Conservation (phyloP, 2,329 filamentous ascomycete species). For the Colletotrichum graminicola region DNA sequence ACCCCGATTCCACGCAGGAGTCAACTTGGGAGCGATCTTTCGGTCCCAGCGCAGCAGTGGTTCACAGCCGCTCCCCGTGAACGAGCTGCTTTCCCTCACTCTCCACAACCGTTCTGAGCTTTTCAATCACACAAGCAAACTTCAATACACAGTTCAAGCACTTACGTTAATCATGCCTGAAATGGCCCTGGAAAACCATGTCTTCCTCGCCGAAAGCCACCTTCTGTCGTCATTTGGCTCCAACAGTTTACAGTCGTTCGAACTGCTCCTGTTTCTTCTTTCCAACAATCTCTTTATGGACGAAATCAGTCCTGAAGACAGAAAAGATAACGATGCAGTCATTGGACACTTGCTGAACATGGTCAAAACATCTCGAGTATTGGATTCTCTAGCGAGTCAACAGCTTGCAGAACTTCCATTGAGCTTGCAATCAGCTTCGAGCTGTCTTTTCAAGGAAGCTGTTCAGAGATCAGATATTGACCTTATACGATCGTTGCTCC, state of each 20-base stretch:
- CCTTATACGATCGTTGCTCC: not conserved
- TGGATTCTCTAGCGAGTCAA: accelerated
- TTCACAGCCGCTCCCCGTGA: not conserved
- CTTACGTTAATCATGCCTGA: slow-evolving; percentile 1
- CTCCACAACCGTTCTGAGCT: not conserved
- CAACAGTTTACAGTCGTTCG: not conserved
- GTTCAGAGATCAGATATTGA: not conserved
- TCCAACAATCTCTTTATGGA: not conserved
- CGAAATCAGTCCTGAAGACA: accelerated
- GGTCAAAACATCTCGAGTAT: not conserved
- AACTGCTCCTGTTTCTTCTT: not conserved
- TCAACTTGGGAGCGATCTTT: not conserved
- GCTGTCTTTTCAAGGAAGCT: not conserved
- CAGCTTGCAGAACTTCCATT: not conserved
- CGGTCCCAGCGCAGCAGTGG: too few relatives aligned
- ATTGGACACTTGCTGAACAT: not conserved
- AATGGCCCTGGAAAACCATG: not conserved
- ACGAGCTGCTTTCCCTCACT: not conserved
- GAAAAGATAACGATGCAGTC: not conserved
- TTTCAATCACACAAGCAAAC: not conserved
- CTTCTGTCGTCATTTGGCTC: not conserved
- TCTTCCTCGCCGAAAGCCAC: not conserved
- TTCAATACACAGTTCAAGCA: not conserved
- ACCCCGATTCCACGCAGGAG: not conserved
- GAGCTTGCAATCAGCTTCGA: not conserved